These are phyloP conservation scores for Alternaria burnsii DNA, from an alignment of 2,329 filamentous ascomycete genomes.

Conservation along the genomic window DNA sequence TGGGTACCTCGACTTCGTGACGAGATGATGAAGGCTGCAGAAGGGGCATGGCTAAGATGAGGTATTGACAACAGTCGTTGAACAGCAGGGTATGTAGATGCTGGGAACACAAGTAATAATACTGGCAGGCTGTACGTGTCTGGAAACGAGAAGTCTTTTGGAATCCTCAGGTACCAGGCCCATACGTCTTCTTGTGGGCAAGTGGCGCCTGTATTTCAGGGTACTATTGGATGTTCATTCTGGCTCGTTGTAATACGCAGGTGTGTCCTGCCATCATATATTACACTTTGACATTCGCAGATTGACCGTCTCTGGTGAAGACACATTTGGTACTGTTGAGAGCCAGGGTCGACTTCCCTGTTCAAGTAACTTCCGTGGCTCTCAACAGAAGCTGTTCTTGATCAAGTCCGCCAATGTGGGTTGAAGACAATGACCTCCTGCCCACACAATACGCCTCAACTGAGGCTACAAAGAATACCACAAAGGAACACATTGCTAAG, in stretches of 20 bases:
- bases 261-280: not conserved
- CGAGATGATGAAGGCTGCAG: not conserved
- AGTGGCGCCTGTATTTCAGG: not conserved
- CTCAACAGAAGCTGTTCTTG: not conserved
- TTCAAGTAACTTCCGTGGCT: not conserved
- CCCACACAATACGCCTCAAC: not conserved
- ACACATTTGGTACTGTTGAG: slow-evolving; percentile 1
- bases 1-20: not conserved
- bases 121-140: not conserved
- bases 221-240: not conserved
- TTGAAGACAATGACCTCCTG: not conserved
- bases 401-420: not conserved
- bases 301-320: not conserved
- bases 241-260: not conserved
- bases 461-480: not conserved
- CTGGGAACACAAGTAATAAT: not conserved
- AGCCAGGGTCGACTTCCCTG: not conserved
- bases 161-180: not conserved
- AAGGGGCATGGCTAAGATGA: slow-evolving; percentile 1
- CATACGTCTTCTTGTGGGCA: not conserved
- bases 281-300: not conserved
- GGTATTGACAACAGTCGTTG: not conserved
- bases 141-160: not conserved
- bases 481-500: not conserved
- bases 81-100: not conserved